Conservation (phyloP, 2,329 filamentous ascomycete species). For the Elsinoe fawcettii region DNA sequence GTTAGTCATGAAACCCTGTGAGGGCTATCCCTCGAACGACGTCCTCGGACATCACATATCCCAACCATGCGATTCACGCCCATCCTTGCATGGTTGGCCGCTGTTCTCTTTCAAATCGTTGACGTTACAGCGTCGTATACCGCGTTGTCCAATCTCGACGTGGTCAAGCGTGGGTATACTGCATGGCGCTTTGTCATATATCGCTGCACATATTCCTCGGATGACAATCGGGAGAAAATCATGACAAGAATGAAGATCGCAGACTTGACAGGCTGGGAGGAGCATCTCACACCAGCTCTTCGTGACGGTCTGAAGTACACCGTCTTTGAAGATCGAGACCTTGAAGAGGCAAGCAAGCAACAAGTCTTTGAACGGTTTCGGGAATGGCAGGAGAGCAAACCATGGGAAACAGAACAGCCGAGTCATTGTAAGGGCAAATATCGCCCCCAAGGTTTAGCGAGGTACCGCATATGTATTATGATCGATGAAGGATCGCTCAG, state of each 20-base stretch:
- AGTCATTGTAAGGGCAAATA: neutral
- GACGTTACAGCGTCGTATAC: too few species aligned
- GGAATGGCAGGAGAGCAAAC: conserved; percentile 12
- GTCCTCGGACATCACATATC: too few species aligned
- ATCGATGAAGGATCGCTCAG: neutral
- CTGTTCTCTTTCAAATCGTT: too few species aligned
- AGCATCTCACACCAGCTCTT: neutral
- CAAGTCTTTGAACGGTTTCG: conserved; percentile 17
- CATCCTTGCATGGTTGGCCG: too few species aligned
- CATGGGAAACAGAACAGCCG: neutral
- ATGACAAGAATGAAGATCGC: conserved; percentile 13
- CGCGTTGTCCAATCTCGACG: too few species aligned
- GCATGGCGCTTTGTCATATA: conserved; percentile 21
- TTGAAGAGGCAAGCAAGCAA: neutral
- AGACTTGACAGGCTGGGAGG: conserved; percentile 6
- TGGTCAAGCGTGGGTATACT: too few species aligned
- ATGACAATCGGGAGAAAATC: conserved; percentile 18
- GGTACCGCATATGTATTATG: neutral
- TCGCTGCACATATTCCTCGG: conserved; percentile 18
- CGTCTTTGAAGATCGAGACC: neutral
- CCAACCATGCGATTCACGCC: too few species aligned
- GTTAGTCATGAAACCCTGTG: too few species aligned
- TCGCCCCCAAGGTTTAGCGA: too few species aligned
- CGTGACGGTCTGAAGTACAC: neutral
- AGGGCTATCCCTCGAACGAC: too few species aligned